These are phyloP conservation scores for Trematosphaeria pertusa DNA, from an alignment of 2,329 filamentous ascomycete species.

Conservation along the genomic window DNA sequence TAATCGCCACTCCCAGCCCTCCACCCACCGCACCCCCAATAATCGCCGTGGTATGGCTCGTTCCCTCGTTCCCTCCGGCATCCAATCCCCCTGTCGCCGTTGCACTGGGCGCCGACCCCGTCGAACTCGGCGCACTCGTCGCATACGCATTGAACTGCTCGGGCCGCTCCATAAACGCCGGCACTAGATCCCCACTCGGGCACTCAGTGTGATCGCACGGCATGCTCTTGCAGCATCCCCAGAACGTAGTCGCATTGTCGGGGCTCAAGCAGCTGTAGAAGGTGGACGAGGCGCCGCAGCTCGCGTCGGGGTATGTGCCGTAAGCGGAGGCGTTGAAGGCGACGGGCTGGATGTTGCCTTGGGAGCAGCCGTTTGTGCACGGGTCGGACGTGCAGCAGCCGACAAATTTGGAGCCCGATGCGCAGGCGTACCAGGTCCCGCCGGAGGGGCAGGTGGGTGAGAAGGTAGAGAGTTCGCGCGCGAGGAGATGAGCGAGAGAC, in stretches of 20 bases:
- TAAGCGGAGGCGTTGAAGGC: slow-evolving; percentile 42
- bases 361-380: slow-evolving; percentile 47
- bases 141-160: slow-evolving; percentile 27
- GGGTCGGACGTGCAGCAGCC: slow-evolving; percentile 51
- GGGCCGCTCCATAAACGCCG: slow-evolving; percentile 31
- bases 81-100: background rate
- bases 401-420: slow-evolving; percentile 41
- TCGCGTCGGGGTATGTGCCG: too few relatives aligned
- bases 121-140: too few relatives aligned
- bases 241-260: slow-evolving; percentile 32
- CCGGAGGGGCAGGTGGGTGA: slow-evolving; percentile 32
- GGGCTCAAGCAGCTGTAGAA: too few relatives aligned
- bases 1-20: slow-evolving; percentile 26
- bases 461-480: too few relatives aligned
- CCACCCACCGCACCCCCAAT: slow-evolving; percentile 41
- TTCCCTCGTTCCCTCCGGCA: background rate
- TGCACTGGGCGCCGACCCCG: too few relatives aligned
- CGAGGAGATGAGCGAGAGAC: too few relatives aligned
- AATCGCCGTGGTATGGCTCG: slow-evolving; percentile 17
- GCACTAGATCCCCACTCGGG: slow-evolving; percentile 30
- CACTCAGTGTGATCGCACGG: slow-evolving; percentile 44
- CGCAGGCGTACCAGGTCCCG: slow-evolving; percentile 34
- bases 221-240: slow-evolving; percentile 49
- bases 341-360: slow-evolving; percentile 39
- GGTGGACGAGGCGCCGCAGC: too few relatives aligned